A percentile compares a stretch with the other conserved stretches of the same genome.
Evolutionary conservation across 345 rosid genomes (phyloP).

Genomic region (Stellera chamaejasme): DNA sequence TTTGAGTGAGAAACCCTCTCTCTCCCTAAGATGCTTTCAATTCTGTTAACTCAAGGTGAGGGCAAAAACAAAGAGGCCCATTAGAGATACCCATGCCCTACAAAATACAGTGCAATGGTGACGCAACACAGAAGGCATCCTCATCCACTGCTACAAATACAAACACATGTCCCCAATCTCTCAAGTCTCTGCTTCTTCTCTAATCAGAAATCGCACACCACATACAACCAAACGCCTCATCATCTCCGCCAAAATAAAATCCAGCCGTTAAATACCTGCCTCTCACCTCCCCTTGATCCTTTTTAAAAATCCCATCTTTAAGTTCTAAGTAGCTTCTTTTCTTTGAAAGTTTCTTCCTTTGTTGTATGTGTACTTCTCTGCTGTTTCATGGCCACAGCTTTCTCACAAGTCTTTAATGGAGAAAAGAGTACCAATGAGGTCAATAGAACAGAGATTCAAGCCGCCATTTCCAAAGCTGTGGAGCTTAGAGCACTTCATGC

Average conservation of each 20-base stretch:
- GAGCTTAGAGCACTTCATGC: conserved; percentile 85
- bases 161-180: conserved; percentile 14
- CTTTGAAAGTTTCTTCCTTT: not conserved
- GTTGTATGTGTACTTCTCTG: conserved; percentile 24
- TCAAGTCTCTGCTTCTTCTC: conserved; percentile 22
- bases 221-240: conserved; percentile 24
- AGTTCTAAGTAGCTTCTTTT: not conserved
- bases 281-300: conserved; percentile 11
- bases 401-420: conserved; percentile 32
- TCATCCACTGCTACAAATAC: too few relatives aligned
- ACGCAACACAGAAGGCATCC: too few relatives aligned
- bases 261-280: conserved; percentile 27
- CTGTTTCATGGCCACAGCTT: conserved; percentile 52
- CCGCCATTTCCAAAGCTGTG: conserved; percentile 84
- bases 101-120: too few relatives aligned
- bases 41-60: conserved; percentile 27
- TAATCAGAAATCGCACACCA: conserved; percentile 19
- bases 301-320: not conserved
- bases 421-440: conserved; percentile 25
- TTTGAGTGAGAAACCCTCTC: not conserved
- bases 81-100: conserved; percentile 17
- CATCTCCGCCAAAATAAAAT: conserved; percentile 22
- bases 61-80: conserved; percentile 26
- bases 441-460: conserved; percentile 53
- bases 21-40: conserved; percentile 32